Percentiles rank a stretch among this genome's conserved stretches.
These are phyloP conservation scores for Fusarium chuoi DNA, from an alignment of 2,329 filamentous ascomycete genomes.

Conservation along the genomic window DNA sequence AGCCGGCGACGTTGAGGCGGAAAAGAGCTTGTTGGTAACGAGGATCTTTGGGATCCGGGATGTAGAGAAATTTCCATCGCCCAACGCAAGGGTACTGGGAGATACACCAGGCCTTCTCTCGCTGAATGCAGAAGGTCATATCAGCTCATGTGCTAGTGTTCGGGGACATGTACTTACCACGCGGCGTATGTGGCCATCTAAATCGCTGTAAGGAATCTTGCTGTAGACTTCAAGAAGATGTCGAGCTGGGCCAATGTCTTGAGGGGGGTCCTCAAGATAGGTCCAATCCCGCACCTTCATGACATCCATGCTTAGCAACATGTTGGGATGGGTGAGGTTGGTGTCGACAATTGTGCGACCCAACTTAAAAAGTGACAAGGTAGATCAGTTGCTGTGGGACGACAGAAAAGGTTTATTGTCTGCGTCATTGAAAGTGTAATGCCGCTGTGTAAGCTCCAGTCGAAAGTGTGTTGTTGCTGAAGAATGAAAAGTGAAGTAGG, in stretches of 20 bases:
- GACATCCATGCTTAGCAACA: conserved; percentile 44
- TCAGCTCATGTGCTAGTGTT: conserved; percentile 7
- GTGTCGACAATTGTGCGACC: background rate
- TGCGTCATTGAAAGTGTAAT: conserved; percentile 33
- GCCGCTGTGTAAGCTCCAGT: conserved; percentile 8
- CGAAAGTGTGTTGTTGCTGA: background rate
- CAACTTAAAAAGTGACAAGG: background rate
- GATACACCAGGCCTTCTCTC: conserved; percentile 58
- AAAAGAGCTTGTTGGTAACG: conserved; percentile 56
- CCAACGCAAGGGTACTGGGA: conserved; percentile 59
- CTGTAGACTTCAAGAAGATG: conserved; percentile 54
- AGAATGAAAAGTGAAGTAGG: conserved; percentile 5
- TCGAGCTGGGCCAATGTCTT: conserved; percentile 50
- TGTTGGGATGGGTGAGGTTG: conserved; percentile 13
- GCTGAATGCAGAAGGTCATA: conserved; percentile 45
- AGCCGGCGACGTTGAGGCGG: conserved; percentile 52
- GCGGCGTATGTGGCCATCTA: conserved; percentile 51
- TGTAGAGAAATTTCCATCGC: conserved; percentile 60
- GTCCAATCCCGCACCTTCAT: conserved; percentile 54
- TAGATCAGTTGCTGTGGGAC: conserved; percentile 3
- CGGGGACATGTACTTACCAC: conserved; percentile 45
- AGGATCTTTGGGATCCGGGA: conserved; percentile 54
- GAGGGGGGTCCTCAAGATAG: conserved; percentile 51
- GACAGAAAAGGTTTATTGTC: background rate
- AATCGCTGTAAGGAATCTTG: conserved; percentile 48